Evolutionary conservation across 306 rosid genomes (phyloP).

Genomic region (Vachellia collinsii): DNA sequence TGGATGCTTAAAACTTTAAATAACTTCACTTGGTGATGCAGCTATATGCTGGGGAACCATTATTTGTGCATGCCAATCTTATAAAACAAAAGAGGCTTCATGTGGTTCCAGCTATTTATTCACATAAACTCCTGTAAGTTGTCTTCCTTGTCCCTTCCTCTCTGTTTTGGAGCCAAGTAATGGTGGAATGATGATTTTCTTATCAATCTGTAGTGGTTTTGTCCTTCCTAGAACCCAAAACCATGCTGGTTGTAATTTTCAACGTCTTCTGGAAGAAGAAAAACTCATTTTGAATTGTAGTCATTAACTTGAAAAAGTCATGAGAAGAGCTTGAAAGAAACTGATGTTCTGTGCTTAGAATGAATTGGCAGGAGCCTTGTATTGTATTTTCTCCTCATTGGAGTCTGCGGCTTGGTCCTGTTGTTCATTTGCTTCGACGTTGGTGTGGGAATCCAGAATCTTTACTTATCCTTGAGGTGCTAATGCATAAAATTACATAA

Average conservation of each 20-base stretch:
- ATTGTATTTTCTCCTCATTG: constrained; percentile 83
- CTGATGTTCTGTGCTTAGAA: constrained; percentile 52
- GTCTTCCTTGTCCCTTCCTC: neutral
- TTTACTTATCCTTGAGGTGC: constrained; percentile 84
- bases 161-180: neutral
- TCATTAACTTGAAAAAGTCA: constrained; percentile 6
- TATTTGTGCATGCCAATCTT: constrained; percentile 66
- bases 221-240: constrained; percentile 20
- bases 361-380: constrained; percentile 87
- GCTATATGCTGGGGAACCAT: constrained; percentile 79
- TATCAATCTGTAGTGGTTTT: neutral
- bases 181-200: constrained; percentile 1
- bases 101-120: constrained; percentile 68
- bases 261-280: neutral
- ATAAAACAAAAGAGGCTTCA: constrained; percentile 68
- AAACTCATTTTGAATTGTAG: neutral
- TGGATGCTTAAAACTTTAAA: constrained; percentile 22
- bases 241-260: neutral
- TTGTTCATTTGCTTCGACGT: constrained; percentile 74
- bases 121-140: constrained; percentile 71
- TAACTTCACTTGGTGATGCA: constrained; percentile 48
- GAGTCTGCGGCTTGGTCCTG: constrained; percentile 89
- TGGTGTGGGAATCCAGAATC: constrained; percentile 83
- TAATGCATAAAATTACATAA: constrained; percentile 8
- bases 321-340: constrained; percentile 11